Evolutionary conservation across 2,329 filamentous ascomycete genomes (phyloP).

Genomic region (Rosellinia necatrix): DNA sequence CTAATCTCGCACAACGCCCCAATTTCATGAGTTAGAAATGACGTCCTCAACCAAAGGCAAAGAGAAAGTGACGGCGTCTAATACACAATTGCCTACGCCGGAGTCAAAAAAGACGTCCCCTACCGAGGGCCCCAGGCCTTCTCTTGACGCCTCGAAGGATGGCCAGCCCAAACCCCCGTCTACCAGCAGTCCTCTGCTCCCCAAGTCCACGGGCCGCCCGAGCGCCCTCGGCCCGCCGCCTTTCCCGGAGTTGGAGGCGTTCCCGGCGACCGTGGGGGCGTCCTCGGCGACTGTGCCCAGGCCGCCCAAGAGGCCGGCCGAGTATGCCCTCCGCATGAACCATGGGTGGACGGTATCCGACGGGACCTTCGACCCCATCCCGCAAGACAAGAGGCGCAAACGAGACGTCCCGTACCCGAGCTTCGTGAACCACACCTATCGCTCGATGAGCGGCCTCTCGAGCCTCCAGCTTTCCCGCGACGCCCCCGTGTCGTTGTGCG

Average conservation of each 20-base stretch:
- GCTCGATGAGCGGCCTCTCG: conserved; percentile 31
- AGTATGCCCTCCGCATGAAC: conserved; percentile 32
- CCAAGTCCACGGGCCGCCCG: too few species aligned
- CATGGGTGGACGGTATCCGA: conserved; percentile 35
- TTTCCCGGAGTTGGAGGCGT: background rate
- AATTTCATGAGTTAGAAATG: too few species aligned
- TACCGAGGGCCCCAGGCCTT: too few species aligned
- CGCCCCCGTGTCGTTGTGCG: conserved; percentile 27
- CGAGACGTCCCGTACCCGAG: conserved; percentile 32
- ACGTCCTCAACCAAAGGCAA: too few species aligned
- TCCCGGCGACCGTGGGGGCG: background rate
- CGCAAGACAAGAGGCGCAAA: conserved; percentile 29
- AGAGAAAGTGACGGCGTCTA: too few species aligned
- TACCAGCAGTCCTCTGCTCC: too few species aligned
- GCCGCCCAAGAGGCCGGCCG: background rate
- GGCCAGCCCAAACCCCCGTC: too few species aligned
- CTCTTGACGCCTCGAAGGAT: too few species aligned
- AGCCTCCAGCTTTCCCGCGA: conserved; percentile 34
- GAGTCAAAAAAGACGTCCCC: too few species aligned
- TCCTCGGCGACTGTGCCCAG: too few species aligned
- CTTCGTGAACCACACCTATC: conserved; percentile 21
- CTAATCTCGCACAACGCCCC: background rate
- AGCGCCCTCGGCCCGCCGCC: too few species aligned
- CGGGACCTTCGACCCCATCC: conserved; percentile 31
- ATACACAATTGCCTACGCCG: too few species aligned